Conservation (phyloP, 176 grass and related monocot genomes). For the Canna indica region DNA sequence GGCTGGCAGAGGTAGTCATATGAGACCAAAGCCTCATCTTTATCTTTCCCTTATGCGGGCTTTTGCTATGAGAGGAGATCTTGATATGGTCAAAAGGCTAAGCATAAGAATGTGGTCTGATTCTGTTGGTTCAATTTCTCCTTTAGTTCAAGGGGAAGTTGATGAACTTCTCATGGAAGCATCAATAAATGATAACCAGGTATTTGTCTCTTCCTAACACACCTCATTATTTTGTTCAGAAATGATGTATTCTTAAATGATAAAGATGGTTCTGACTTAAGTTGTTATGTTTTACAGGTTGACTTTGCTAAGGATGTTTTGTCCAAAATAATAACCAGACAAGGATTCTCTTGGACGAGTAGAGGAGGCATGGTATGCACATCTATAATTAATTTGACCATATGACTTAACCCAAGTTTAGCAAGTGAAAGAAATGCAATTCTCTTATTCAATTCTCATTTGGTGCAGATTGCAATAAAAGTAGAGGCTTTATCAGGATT, state of each 20-base stretch:
- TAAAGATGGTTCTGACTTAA: too few relatives aligned
- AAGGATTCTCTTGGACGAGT: constrained; percentile 82
- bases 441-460: neutral
- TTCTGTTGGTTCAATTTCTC: constrained; percentile 68
- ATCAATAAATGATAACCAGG: constrained; percentile 83
- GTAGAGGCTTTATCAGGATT: constrained; percentile 79
- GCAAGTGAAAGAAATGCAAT: neutral
- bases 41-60: constrained; percentile 90
- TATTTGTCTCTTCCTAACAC: constrained; percentile 6
- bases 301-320: constrained; percentile 74
- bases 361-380: constrained; percentile 76
- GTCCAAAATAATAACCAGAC: constrained; percentile 50
- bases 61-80: constrained; percentile 64
- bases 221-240: constrained; percentile 1
- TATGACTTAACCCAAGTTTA: neutral
- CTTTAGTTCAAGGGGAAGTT: constrained; percentile 46
- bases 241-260: too few relatives aligned
- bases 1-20: constrained; percentile 42
- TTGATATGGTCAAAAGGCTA: constrained; percentile 67
- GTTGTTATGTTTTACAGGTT: constrained; percentile 45
- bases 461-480: constrained; percentile 58
- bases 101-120: constrained; percentile 63
- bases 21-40: constrained; percentile 82
- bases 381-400: neutral
- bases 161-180: constrained; percentile 92